These are phyloP conservation scores for Lasiodiplodia citricola DNA, from an alignment of 2,329 filamentous ascomycete species.

Conservation along the genomic window DNA sequence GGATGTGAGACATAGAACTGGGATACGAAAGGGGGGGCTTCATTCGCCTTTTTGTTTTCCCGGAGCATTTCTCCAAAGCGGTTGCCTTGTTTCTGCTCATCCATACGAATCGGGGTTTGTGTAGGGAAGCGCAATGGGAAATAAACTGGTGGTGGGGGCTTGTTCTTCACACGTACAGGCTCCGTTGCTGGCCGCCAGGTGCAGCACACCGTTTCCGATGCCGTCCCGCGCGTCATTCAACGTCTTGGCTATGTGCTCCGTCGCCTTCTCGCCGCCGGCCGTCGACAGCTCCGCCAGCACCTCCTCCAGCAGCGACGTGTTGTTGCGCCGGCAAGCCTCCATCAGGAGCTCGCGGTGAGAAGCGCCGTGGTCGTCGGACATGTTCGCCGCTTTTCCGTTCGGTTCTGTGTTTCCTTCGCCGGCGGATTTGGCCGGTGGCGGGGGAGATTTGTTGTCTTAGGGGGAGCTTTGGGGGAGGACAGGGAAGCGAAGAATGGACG, in stretches of 20 bases:
- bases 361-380: slow-evolving; percentile 68
- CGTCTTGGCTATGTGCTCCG: slow-evolving; percentile 71
- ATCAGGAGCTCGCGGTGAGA: slow-evolving; percentile 83
- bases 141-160: not conserved
- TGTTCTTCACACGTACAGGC: slow-evolving; percentile 69
- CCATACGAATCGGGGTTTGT: not conserved
- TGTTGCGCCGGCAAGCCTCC: slow-evolving; percentile 92
- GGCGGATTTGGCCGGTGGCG: not conserved
- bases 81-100: not conserved
- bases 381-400: not conserved
- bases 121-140: not conserved
- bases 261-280: slow-evolving; percentile 58
- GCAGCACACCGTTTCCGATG: slow-evolving; percentile 86
- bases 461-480: not conserved
- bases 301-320: slow-evolving; percentile 80
- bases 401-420: not conserved
- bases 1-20: not conserved
- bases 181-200: slow-evolving; percentile 84
- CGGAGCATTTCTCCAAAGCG: not conserved
- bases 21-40: not conserved
- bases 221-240: slow-evolving; percentile 87
- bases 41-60: not conserved
- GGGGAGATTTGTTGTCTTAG: not conserved
- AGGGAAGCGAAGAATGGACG: slow-evolving; percentile 8
- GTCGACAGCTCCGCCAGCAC: slow-evolving; percentile 64